phyloP scores from a whole-genome alignment of 164 flowering plant species.

The Dillenia turbinata region DNA sequence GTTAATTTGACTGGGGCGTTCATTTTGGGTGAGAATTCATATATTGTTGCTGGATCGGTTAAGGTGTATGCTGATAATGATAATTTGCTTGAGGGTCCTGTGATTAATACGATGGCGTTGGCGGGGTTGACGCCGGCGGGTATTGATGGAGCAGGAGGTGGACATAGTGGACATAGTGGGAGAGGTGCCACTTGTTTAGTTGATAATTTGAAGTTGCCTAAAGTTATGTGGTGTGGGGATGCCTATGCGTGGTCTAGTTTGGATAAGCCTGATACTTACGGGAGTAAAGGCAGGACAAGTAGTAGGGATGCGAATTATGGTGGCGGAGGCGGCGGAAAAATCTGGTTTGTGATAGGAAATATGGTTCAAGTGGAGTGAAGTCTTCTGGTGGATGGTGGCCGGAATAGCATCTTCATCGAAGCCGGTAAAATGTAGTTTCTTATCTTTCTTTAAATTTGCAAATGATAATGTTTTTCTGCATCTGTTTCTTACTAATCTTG shows the following conservation, averaged over 20 bases:
- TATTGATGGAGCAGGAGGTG: conserved; percentile 75
- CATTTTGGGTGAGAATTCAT: conserved; percentile 36
- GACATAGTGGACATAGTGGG: conserved; percentile 96
- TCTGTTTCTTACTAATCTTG: not conserved
- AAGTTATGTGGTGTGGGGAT: conserved; percentile 94
- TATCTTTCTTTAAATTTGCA: conserved; percentile 2
- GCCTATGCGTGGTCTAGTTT: conserved; percentile 68
- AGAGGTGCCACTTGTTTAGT: conserved; percentile 75
- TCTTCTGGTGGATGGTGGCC: conserved; percentile 63
- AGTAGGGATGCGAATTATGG: conserved; percentile 62
- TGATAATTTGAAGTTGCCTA: conserved; percentile 54
- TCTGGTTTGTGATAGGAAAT: conserved; percentile 24
- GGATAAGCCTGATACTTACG: conserved; percentile 55
- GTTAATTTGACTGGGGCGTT: conserved; percentile 55
- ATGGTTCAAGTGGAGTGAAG: conserved; percentile 40
- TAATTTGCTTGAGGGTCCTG: conserved; percentile 36
- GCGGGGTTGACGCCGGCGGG: conserved; percentile 77
- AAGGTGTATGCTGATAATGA: conserved; percentile 35
- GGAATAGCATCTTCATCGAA: conserved; percentile 49
- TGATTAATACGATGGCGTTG: conserved; percentile 54
- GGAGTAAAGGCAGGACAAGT: conserved; percentile 78
- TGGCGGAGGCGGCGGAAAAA: conserved; percentile 79
- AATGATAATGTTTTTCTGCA: not conserved
- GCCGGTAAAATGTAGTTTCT: conserved; percentile 43
- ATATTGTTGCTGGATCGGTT: conserved; percentile 46